A percentile compares a stretch with the other conserved stretches of the same genome.
phyloP scores from a whole-genome alignment of 2,329 filamentous ascomycete species.

The Lasiodiplodia theobromae region DNA sequence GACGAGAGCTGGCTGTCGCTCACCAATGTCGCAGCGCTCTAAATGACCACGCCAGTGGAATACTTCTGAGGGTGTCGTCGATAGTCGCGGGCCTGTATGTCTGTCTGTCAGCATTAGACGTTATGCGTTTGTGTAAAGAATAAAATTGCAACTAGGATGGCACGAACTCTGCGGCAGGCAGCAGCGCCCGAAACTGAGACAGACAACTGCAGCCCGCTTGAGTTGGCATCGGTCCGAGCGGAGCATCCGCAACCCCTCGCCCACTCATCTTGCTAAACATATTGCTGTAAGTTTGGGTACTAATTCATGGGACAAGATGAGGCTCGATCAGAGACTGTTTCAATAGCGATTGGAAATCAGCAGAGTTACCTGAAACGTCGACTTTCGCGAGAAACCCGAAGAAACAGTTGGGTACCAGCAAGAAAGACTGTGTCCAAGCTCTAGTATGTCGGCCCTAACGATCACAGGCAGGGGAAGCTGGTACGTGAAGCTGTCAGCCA shows the following conservation, averaged over 20 bases:
- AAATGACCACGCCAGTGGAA: not conserved
- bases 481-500: not conserved
- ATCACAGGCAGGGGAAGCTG: not conserved
- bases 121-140: not conserved
- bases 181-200: not conserved
- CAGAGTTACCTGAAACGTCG: not conserved
- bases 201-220: conserved; percentile 10
- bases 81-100: not conserved
- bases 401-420: not conserved
- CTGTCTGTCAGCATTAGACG: too few species aligned
- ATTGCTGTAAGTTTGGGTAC: not conserved
- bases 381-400: not conserved
- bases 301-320: too few species aligned
- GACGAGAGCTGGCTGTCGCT: not conserved
- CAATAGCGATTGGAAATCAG: not conserved
- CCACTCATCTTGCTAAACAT: not conserved
- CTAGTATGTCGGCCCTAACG: not conserved
- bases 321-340: not conserved
- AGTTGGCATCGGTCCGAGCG: not conserved
- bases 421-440: not conserved
- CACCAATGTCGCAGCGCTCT: not conserved
- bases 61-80: not conserved
- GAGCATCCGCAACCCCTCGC: not conserved
- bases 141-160: not conserved
- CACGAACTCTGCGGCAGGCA: conserved; percentile 4